phyloP scores from a whole-genome alignment of 2,329 filamentous ascomycete species.

The Teratosphaeria nubilosa region DNA sequence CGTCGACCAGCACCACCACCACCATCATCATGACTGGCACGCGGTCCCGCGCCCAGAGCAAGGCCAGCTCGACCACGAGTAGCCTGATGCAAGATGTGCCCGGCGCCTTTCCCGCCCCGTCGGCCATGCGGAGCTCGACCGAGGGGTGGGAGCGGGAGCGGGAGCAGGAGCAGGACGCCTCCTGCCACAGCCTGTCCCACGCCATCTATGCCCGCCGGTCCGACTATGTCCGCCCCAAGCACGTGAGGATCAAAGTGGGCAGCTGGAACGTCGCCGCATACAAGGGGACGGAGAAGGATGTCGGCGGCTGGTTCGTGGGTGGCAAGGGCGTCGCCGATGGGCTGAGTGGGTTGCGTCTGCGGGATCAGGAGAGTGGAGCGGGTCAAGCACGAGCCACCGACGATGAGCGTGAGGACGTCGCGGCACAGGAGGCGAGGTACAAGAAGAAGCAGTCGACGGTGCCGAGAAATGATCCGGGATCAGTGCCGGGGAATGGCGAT shows the following conservation, averaged over 20 bases:
- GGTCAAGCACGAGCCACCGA: slow-evolving; percentile 12
- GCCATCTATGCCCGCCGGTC: slow-evolving; percentile 60
- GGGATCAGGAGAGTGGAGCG: slow-evolving; percentile 12
- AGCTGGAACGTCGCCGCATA: slow-evolving; percentile 90
- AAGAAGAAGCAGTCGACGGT: slow-evolving; percentile 34
- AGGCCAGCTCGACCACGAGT: slow-evolving; percentile 16
- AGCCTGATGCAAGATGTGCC: slow-evolving; percentile 37
- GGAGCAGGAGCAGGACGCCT: slow-evolving; percentile 8
- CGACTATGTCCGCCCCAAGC: slow-evolving; percentile 68
- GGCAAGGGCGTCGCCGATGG: slow-evolving; percentile 59
- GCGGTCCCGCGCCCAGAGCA: slow-evolving; percentile 3
- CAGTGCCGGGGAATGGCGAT: slow-evolving; percentile 51
- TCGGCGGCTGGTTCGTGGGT: slow-evolving; percentile 78
- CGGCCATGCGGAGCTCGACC: slow-evolving; percentile 8
- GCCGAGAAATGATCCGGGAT: slow-evolving; percentile 34
- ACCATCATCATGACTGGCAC: background rate
- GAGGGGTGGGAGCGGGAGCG: slow-evolving; percentile 1
- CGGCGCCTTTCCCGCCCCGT: slow-evolving; percentile 37
- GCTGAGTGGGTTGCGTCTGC: slow-evolving; percentile 44
- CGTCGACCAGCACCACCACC: background rate
- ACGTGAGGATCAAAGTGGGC: slow-evolving; percentile 77
- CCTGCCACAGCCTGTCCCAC: slow-evolving; percentile 35
- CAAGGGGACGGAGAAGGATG: slow-evolving; percentile 75
- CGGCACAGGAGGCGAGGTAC: slow-evolving; percentile 38
- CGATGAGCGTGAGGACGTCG: slow-evolving; percentile 34